phyloP scores from a whole-genome alignment of 257 asterid genomes.

The Plantago elongata region DNA sequence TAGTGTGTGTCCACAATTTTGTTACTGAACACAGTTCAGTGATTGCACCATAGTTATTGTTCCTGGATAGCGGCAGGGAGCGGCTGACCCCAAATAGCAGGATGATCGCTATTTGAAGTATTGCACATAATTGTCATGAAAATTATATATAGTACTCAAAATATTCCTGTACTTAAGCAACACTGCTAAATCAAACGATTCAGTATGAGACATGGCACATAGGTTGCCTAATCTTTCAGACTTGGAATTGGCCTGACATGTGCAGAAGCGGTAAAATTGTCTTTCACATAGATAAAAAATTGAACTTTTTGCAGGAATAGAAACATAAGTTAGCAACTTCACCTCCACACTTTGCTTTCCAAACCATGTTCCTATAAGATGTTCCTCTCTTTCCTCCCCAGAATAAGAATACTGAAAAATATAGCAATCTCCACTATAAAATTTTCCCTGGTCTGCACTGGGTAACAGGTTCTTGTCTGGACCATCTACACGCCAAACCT shows the following conservation, averaged over 20 bases:
- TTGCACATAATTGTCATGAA: no score
- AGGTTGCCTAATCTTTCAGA: no score
- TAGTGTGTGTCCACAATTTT: no score
- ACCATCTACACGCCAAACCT: slow-evolving; percentile 78
- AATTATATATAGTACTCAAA: no score
- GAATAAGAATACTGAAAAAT: slow-evolving; percentile 63
- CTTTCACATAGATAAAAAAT: slow-evolving; percentile 9
- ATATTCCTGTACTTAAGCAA: no score
- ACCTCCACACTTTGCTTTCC: slow-evolving; percentile 72
- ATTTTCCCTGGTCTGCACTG: slow-evolving; percentile 43
- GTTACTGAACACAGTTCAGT: no score
- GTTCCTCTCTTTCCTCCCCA: slow-evolving; percentile 56
- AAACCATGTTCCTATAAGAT: slow-evolving; percentile 74
- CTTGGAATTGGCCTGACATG: background rate
- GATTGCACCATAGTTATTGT: no score
- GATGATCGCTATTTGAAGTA: no score
- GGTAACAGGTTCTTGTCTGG: slow-evolving; percentile 40
- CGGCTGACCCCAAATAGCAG: no score
- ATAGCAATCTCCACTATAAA: slow-evolving; percentile 83
- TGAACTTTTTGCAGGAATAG: slow-evolving; percentile 4
- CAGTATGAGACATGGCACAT: no score
- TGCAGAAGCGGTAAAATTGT: background rate
- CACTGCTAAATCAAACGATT: no score
- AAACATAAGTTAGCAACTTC: slow-evolving; percentile 20
- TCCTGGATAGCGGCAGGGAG: no score